These are phyloP conservation scores for Gastrodia elata DNA, from an alignment of 106 monocot genomes.

Conservation along the genomic window DNA sequence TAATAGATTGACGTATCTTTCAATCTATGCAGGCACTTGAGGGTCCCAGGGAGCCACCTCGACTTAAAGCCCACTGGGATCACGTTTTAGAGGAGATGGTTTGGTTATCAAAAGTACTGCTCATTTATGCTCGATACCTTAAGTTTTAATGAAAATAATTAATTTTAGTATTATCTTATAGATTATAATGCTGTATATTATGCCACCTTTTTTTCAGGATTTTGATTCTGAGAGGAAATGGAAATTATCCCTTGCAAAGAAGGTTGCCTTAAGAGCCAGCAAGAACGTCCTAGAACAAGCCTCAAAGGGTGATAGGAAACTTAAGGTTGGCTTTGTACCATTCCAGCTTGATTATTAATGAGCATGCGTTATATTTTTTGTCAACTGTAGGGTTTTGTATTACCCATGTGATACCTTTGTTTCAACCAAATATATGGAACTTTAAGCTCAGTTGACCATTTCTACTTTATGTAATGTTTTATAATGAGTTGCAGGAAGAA, in stretches of 20 bases:
- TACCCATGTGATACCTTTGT: background rate
- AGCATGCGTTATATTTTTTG: background rate
- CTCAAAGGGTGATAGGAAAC: slow-evolving; percentile 78
- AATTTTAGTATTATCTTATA: background rate
- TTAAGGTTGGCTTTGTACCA: slow-evolving; percentile 50
- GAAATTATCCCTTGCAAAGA: slow-evolving; percentile 92
- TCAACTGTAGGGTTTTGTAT: background rate
- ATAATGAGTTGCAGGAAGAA: slow-evolving; percentile 52
- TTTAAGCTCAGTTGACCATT: background rate
- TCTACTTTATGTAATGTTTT: slow-evolving; percentile 1
- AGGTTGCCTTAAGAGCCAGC: slow-evolving; percentile 72
- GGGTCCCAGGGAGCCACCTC: slow-evolving; percentile 69
- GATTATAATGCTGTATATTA: background rate
- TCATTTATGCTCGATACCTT: background rate
- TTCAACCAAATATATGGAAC: background rate
- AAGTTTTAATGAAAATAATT: background rate
- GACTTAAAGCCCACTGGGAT: slow-evolving; percentile 93
- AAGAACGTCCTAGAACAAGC: slow-evolving; percentile 65
- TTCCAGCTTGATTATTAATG: background rate
- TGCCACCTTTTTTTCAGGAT: slow-evolving; percentile 35
- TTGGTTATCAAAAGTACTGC: slow-evolving; percentile 85
- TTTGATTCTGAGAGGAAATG: slow-evolving; percentile 98
- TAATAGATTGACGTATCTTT: slow-evolving; percentile 1
- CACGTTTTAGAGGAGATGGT: slow-evolving; percentile 96
- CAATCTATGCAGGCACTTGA: slow-evolving; percentile 53